Base-by-base conservation (phyloP, 2,329 filamentous ascomycete species). In the Teratosphaeria epicoccoides region DNA sequence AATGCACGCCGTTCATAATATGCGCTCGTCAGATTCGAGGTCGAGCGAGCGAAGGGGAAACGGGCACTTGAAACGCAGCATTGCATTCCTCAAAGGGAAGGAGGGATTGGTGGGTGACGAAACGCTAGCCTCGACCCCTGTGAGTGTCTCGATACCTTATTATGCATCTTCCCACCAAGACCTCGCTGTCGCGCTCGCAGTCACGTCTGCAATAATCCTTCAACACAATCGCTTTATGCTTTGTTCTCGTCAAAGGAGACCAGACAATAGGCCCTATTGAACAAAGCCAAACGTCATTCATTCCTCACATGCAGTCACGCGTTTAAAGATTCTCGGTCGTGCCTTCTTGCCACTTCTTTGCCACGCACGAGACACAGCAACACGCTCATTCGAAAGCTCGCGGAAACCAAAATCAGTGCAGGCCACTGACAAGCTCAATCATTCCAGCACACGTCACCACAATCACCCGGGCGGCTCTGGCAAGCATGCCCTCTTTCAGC, bases 401-500 rank as follows among this genome's bases (percentile, higher is more conserved):
- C 46, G 24, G 40, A 22, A 46, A 24, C 24, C 24, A 23, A 29
- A 24, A 26, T 46, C 51, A 51, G 53, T 55, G 53, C 53, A 33
- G 53, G 53, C 24, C 53, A 55, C 53, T 55, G 51, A 55, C 51
- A 46, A 43, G 33, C 25, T 29, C 50, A 46, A 25, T 52, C 50
- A n/a, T 25, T 55, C 48, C 50, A 52, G 47, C 43, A 24, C 24
- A 46, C 5, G 49, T 2, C 17, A 14, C 23, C 6, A 24, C 26
- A 26, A 28, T 10, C 29, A 6, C 29, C 14, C n/a, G 23, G 45
- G 14, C 44, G n/a, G 17, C 20, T 49, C 40, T 37, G 23, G 46
- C 53, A 50, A 60, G 44, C 23, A 66, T 64, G 62, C 49, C 54
- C 22, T 58, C 58, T 11, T 46, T 56, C 28, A 53, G 57, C 60